phyloP scores from a whole-genome alignment of 148 eudicot species.

The Rhododendron mucronatum region DNA sequence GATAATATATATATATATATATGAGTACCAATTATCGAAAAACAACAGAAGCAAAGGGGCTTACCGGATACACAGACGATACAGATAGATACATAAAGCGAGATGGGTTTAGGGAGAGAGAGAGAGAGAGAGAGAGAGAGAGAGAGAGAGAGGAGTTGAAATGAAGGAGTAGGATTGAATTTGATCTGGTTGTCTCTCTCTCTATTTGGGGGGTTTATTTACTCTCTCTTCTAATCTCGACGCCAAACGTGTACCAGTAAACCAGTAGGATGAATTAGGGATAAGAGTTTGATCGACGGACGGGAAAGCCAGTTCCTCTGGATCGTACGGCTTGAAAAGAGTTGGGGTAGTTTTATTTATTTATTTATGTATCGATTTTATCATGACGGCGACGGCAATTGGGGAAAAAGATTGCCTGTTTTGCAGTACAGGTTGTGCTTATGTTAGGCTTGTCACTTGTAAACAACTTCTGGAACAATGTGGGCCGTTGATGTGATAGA shows the following conservation, averaged over 20 bases:
- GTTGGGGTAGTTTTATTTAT: not conserved
- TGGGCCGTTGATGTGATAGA: not conserved
- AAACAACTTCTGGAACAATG: not conserved
- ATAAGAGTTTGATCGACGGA: constrained; percentile 15
- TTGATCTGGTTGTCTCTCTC: not conserved
- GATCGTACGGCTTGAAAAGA: constrained; percentile 7
- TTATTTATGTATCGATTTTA: not conserved
- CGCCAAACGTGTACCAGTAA: not conserved
- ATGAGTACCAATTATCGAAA: not conserved
- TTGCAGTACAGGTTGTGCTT: not conserved
- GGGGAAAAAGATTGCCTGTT: not conserved
- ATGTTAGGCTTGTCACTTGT: not conserved
- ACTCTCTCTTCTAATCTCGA: not conserved
- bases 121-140: constrained; percentile 1
- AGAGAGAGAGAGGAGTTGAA: not conserved
- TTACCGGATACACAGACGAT: constrained; percentile 10
- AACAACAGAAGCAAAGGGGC: not conserved
- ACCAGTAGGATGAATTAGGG: not conserved
- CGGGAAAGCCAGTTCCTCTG: not conserved
- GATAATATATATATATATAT: not conserved
- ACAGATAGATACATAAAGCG: not conserved
- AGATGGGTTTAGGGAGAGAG: not conserved
- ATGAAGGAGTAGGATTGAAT: not conserved
- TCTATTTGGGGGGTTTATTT: not conserved
- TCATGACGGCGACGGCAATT: not conserved